Evolutionary conservation across 2,329 filamentous ascomycete species (phyloP).

Genomic region (Colletotrichum tropicicola): DNA sequence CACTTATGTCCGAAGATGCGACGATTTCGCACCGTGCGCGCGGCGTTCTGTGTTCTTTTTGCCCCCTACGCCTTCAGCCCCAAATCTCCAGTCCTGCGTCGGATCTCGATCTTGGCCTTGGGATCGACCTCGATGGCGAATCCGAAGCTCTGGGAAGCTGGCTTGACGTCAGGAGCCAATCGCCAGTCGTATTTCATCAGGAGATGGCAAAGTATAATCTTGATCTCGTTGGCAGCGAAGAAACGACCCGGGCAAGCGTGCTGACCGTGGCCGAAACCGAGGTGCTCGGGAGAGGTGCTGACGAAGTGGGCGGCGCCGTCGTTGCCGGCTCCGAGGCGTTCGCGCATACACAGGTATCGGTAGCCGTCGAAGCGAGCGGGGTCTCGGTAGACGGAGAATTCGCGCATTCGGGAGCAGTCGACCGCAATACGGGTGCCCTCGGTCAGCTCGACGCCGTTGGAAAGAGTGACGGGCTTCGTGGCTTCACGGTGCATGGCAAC

Average conservation of each 20-base stretch:
- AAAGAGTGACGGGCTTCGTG: conserved; percentile 22
- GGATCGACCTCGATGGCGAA: conserved; percentile 22
- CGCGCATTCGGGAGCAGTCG: conserved; percentile 14
- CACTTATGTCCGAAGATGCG: neutral
- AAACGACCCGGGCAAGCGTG: conserved; percentile 49
- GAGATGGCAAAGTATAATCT: conserved; percentile 42
- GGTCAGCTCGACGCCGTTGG: conserved; percentile 20
- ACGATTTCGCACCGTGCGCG: neutral
- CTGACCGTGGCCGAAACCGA: conserved; percentile 46
- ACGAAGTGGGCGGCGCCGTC: conserved; percentile 39
- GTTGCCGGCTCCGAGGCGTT: conserved; percentile 22
- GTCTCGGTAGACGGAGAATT: conserved; percentile 14
- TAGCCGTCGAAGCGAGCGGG: conserved; percentile 16
- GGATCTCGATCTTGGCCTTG: conserved; percentile 24
- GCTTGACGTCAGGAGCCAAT: conserved; percentile 8
- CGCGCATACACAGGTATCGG: conserved; percentile 26
- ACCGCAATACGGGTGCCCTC: conserved; percentile 25
- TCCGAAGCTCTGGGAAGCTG: conserved; percentile 4
- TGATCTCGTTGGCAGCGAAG: conserved; percentile 47
- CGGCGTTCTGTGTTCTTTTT: no score
- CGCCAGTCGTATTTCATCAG: conserved; percentile 42
- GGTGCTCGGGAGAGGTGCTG: conserved; percentile 36
- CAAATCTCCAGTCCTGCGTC: conserved; percentile 19
- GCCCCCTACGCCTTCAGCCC: conserved; percentile 17
- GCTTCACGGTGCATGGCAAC: conserved; percentile 25